Conservation (phyloP, 2,329 filamentous ascomycete genomes). For the Claviceps fusiformis region DNA sequence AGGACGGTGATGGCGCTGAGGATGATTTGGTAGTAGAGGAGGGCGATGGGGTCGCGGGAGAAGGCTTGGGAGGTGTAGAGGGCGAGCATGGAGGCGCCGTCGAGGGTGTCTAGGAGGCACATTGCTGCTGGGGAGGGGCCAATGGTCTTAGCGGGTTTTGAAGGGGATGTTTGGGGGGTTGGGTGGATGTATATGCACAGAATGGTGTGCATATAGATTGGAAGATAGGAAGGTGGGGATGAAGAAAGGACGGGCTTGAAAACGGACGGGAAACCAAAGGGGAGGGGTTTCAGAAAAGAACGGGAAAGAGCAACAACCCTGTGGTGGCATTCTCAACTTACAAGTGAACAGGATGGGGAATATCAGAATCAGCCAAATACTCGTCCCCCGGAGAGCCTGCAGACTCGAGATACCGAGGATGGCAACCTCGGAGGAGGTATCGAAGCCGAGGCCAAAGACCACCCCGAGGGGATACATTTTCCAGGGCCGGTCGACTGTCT, state of each 20-base stretch:
- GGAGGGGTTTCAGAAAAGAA: no score
- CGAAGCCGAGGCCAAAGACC: conserved; percentile 84
- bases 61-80: conserved; percentile 74
- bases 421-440: conserved; percentile 89
- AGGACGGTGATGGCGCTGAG: conserved; percentile 71
- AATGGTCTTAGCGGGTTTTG: no score
- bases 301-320: no score
- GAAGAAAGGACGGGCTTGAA: no score
- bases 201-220: no score
- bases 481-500: conserved; percentile 63
- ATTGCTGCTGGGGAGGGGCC: conserved; percentile 54
- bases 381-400: conserved; percentile 72
- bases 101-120: conserved; percentile 85
- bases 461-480: conserved; percentile 92
- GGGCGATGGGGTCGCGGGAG: conserved; percentile 70
- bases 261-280: no score
- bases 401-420: conserved; percentile 82
- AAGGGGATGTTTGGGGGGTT: background rate
- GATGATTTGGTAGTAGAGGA: conserved; percentile 86
- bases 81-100: conserved; percentile 90
- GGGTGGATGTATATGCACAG: no score
- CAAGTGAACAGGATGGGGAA: conserved; percentile 83
- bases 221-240: no score
- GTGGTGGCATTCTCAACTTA: conserved; percentile 23
- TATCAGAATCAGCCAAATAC: conserved; percentile 85